Conservation (phyloP, 2,329 filamentous ascomycete species). For the Fusarium euwallaceae region DNA sequence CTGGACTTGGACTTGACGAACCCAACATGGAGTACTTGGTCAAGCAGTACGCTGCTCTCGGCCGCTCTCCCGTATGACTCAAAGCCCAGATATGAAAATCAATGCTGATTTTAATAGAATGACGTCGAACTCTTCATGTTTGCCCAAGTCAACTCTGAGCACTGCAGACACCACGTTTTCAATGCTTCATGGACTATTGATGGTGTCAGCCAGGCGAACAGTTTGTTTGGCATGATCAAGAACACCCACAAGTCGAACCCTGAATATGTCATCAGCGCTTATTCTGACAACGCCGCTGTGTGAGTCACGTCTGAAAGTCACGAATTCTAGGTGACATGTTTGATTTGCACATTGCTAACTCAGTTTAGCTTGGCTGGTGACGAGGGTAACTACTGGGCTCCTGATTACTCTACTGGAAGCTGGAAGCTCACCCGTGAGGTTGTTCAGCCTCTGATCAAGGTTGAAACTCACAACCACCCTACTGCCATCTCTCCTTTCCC, state of each 20-base stretch:
- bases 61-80: conserved; percentile 67
- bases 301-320: conserved; percentile 40
- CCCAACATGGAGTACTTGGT: conserved; percentile 95
- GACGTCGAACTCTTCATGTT: conserved; percentile 99
- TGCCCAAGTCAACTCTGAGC: conserved; percentile 98
- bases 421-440: conserved; percentile 90
- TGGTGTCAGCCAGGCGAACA: conserved; percentile 81
- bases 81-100: conserved; percentile 23
- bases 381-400: conserved; percentile 77
- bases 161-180: conserved; percentile 89
- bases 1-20: conserved; percentile 88
- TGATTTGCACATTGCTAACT: conserved; percentile 8
- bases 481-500: conserved; percentile 95
- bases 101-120: conserved; percentile 53
- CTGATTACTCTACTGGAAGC: conserved; percentile 85
- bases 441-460: conserved; percentile 91
- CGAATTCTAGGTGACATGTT: not conserved
- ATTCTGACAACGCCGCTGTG: conserved; percentile 98
- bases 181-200: conserved; percentile 98
- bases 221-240: conserved; percentile 94
- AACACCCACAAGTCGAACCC: conserved; percentile 91
- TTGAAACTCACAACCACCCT: conserved; percentile 98
- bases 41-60: conserved; percentile 63
- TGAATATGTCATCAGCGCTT: conserved; percentile 90
- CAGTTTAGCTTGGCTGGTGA: conserved; percentile 53